Conservation (phyloP, 2,329 filamentous ascomycete genomes). For the Venturiaceae sp. region DNA sequence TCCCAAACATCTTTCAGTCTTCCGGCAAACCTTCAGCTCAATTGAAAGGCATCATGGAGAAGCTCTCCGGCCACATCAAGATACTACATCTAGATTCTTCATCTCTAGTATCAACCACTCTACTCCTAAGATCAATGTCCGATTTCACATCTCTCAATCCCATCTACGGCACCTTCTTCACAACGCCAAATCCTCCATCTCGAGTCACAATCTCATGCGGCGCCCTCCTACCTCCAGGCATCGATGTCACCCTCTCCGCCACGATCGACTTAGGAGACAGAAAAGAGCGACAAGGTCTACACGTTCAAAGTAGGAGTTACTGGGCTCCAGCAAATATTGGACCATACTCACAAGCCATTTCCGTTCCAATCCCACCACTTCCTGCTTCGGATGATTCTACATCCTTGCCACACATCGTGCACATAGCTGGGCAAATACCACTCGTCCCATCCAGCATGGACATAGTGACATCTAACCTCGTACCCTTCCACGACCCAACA, state of each 20-base stretch:
- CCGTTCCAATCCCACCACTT: constrained; percentile 33
- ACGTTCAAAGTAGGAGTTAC: constrained; percentile 89
- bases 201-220: constrained; percentile 77
- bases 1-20: neutral
- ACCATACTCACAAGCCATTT: constrained; percentile 85
- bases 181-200: constrained; percentile 70
- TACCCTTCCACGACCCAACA: neutral
- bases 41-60: neutral
- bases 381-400: constrained; percentile 3
- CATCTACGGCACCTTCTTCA: constrained; percentile 67
- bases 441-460: constrained; percentile 73
- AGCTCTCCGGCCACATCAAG: neutral
- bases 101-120: constrained; percentile 34
- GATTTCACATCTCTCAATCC: constrained; percentile 69
- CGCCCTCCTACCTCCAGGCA: constrained; percentile 47
- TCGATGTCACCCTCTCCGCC: constrained; percentile 52
- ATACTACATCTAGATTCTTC: neutral
- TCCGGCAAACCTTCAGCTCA: neutral
- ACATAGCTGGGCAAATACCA: constrained; percentile 85
- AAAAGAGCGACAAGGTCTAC: constrained; percentile 46
- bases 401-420: constrained; percentile 35
- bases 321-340: constrained; percentile 98
- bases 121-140: constrained; percentile 70
- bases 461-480: constrained; percentile 27
- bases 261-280: constrained; percentile 24